These are phyloP conservation scores for Nicotiana benthamiana DNA, from an alignment of 257 asterid species.

Conservation along the genomic window DNA sequence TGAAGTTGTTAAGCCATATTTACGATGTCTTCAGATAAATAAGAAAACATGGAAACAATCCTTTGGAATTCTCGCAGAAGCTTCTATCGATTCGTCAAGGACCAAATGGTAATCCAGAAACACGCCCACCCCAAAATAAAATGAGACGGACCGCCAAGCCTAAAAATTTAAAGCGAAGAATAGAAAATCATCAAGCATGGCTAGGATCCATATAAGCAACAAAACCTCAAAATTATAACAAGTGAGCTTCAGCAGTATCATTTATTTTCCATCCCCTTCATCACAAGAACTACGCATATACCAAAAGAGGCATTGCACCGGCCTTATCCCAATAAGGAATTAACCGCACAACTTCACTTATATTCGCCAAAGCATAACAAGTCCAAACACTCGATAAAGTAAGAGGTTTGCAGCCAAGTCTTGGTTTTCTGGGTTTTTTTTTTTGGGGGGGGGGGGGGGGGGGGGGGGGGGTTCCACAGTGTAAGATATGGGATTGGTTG, in stretches of 20 bases:
- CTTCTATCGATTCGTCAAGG: background rate
- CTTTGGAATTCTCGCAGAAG: background rate
- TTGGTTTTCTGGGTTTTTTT: too few species aligned
- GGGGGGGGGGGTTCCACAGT: too few species aligned
- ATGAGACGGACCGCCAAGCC: background rate
- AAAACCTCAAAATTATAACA: background rate
- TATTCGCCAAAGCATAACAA: background rate
- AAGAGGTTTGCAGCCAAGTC: too few species aligned
- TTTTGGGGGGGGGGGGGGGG: too few species aligned
- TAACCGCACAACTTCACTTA: background rate
- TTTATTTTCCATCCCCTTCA: background rate
- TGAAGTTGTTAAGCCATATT: background rate
- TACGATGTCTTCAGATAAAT: background rate
- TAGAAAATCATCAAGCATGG: background rate
- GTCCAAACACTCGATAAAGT: background rate
- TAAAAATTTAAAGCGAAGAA: background rate
- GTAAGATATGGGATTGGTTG: too few species aligned
- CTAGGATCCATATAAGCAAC: background rate
- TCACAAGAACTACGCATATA: background rate
- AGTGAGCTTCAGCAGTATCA: background rate
- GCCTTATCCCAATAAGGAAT: background rate
- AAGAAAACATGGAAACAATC: background rate
- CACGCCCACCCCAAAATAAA: background rate
- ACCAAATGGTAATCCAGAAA: background rate
- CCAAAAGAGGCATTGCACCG: background rate